Evolutionary conservation across 2,329 filamentous ascomycete species (phyloP).

Genomic region (Aspergillus sp.): DNA sequence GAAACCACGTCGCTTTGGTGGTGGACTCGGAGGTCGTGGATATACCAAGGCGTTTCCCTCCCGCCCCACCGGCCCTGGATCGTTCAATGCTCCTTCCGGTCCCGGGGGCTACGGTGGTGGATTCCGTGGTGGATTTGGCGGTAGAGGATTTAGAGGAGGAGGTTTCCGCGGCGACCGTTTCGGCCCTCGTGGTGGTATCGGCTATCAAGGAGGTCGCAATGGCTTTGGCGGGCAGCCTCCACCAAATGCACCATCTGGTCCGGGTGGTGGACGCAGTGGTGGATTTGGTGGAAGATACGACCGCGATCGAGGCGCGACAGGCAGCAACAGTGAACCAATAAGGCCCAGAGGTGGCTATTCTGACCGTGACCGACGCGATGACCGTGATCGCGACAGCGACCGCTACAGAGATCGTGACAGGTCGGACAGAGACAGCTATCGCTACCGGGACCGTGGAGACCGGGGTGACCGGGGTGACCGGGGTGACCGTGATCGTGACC

Average conservation of each 20-base stretch:
- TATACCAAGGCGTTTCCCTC: constrained; percentile 80
- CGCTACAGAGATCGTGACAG: constrained; percentile 51
- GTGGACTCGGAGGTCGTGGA: constrained; percentile 83
- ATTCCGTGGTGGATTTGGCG: constrained; percentile 52
- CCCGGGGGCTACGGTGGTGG: constrained; percentile 54
- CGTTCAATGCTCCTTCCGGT: constrained; percentile 50
- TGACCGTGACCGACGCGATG: constrained; percentile 39
- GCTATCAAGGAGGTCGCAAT: constrained; percentile 55
- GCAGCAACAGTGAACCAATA: constrained; percentile 81
- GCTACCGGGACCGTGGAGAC: constrained; percentile 29
- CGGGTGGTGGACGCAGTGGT: constrained; percentile 51
- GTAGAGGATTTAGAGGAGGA: constrained; percentile 47
- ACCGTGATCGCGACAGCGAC: constrained; percentile 52
- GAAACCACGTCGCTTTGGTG: constrained; percentile 86
- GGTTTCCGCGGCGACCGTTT: constrained; percentile 50
- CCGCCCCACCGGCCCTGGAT: constrained; percentile 62
- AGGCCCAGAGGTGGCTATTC: constrained; percentile 61
- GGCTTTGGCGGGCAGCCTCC: constrained; percentile 46
- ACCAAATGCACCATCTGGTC: constrained; percentile 49
- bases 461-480: no score
- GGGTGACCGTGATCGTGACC: constrained; percentile 41
- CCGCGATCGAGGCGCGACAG: constrained; percentile 56
- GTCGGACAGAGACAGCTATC: constrained; percentile 37
- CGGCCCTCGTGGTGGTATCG: constrained; percentile 47
- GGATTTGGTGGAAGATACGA: constrained; percentile 46